A percentile compares a stretch with the other conserved stretches of the same genome.
Conservation (phyloP, 2,329 filamentous ascomycete genomes). For the Trichoderma sp. region DNA sequence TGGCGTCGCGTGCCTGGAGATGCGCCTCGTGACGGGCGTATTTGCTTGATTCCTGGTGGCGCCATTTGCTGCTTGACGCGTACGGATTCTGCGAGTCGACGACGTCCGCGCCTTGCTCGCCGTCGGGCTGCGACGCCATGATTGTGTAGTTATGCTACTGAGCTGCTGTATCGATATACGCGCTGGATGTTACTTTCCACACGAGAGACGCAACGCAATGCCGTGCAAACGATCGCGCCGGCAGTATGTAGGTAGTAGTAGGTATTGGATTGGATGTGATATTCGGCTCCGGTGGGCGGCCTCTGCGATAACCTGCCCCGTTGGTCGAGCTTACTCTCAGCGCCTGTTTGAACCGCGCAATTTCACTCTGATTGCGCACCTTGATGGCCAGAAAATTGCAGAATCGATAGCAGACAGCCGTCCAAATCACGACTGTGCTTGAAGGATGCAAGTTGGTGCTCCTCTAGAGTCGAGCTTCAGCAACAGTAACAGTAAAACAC, state of each 20-base stretch:
- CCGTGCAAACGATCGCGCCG: neutral
- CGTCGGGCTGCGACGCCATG: slow-evolving; percentile 34
- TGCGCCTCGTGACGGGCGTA: slow-evolving; percentile 54
- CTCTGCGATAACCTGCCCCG: slow-evolving; percentile 8
- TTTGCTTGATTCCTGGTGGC: slow-evolving; percentile 63
- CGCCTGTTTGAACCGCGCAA: neutral
- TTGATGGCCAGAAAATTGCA: neutral
- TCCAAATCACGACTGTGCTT: neutral
- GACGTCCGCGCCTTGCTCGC: slow-evolving; percentile 37
- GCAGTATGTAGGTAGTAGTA: neutral
- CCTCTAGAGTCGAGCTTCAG: slow-evolving; percentile 3
- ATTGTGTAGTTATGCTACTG: neutral
- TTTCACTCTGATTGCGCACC: slow-evolving; percentile 5
- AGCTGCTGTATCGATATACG: neutral
- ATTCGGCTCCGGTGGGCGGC: slow-evolving; percentile 14
- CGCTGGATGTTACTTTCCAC: neutral
- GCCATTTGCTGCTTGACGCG: slow-evolving; percentile 61
- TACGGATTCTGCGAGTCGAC: slow-evolving; percentile 53
- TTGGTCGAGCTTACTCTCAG: neutral
- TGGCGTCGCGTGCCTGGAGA: slow-evolving; percentile 34
- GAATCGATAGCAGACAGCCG: neutral
- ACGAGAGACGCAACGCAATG: slow-evolving; percentile 1
- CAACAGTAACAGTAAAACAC: neutral
- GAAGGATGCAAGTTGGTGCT: slow-evolving; percentile 11
- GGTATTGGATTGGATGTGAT: neutral